Evolutionary conservation across 2,329 filamentous ascomycete genomes (phyloP).

Genomic region (Chaetomium olivaceum): DNA sequence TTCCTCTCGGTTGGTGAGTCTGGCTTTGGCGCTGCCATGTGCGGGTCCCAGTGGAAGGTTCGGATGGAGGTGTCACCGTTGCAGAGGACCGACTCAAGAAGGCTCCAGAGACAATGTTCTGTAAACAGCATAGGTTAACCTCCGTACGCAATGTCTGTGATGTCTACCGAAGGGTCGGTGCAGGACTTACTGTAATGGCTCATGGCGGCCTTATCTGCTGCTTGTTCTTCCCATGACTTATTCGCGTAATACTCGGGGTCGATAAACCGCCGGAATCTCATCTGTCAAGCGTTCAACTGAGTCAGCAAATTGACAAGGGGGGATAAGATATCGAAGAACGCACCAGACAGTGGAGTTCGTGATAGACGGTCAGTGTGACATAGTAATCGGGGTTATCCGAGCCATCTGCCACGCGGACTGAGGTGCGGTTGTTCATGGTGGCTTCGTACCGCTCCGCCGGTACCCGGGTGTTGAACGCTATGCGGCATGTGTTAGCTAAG

Average conservation of each 20-base stretch:
- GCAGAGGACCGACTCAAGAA: slow-evolving; percentile 20
- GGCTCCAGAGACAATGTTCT: slow-evolving; percentile 21
- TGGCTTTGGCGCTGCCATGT: slow-evolving; percentile 12
- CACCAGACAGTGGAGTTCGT: slow-evolving; percentile 21
- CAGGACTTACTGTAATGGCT: slow-evolving; percentile 16
- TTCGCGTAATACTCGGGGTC: slow-evolving; percentile 19
- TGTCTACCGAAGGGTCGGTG: background rate
- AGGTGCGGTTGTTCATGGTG: slow-evolving; percentile 9
- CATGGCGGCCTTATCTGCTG: background rate
- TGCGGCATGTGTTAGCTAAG: background rate
- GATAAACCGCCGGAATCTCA: slow-evolving; percentile 20
- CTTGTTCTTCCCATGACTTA: slow-evolving; percentile 21
- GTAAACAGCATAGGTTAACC: background rate
- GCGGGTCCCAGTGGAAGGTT: slow-evolving; percentile 20
- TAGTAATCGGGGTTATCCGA: slow-evolving; percentile 16
- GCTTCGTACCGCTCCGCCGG: slow-evolving; percentile 12
- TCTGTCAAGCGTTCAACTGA: background rate
- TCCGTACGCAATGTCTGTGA: background rate
- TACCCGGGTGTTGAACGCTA: slow-evolving; percentile 22
- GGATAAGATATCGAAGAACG: background rate
- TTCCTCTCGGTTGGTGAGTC: slow-evolving; percentile 20
- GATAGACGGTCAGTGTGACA: slow-evolving; percentile 21
- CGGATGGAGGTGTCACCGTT: slow-evolving; percentile 20
- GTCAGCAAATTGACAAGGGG: background rate
- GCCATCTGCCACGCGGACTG: slow-evolving; percentile 10